Percentiles rank a stretch among this genome's conserved stretches.
These are phyloP conservation scores for Gelatoporia subvermispora DNA, from an alignment of 768 basidiomycete species.

Conservation along the genomic window DNA sequence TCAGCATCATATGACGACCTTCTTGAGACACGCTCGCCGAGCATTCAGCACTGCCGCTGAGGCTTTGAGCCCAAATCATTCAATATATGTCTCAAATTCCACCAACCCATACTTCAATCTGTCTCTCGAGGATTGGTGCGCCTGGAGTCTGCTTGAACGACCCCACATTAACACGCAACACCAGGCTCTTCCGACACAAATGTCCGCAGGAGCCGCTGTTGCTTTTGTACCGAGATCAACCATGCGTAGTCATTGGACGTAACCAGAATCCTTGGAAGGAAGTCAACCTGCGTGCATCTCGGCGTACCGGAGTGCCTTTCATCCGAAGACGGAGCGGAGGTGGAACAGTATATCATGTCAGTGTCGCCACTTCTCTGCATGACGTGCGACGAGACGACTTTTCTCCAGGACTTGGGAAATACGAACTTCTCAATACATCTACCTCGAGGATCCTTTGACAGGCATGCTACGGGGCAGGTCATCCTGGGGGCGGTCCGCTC, in stretches of 20 bases:
- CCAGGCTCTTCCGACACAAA: conserved; percentile 78
- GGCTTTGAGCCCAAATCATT: conserved; percentile 27
- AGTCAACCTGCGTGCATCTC: conserved; percentile 66
- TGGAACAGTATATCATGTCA: conserved; percentile 93
- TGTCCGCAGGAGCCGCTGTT: conserved; percentile 64
- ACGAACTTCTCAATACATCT: conserved; percentile 96
- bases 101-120: conserved; percentile 87
- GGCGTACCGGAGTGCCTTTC: conserved; percentile 56
- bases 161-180: conserved; percentile 5
- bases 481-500: conserved; percentile 70
- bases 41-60: not conserved
- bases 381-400: not conserved
- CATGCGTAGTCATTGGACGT: conserved; percentile 90
- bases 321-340: conserved; percentile 88
- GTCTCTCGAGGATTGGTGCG: conserved; percentile 85
- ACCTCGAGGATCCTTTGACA: conserved; percentile 75
- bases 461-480: conserved; percentile 72
- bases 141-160: conserved; percentile 2
- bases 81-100: conserved; percentile 71
- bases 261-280: conserved; percentile 99
- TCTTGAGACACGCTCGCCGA: too few relatives aligned
- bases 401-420: conserved; percentile 84
- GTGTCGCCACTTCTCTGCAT: conserved; percentile 21
- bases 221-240: conserved; percentile 80
- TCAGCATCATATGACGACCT: too few relatives aligned